A percentile compares a stretch with the other conserved stretches of the same genome.
Conservation (phyloP, 441 rosid genomes). For the Caryocar brasiliense region DNA sequence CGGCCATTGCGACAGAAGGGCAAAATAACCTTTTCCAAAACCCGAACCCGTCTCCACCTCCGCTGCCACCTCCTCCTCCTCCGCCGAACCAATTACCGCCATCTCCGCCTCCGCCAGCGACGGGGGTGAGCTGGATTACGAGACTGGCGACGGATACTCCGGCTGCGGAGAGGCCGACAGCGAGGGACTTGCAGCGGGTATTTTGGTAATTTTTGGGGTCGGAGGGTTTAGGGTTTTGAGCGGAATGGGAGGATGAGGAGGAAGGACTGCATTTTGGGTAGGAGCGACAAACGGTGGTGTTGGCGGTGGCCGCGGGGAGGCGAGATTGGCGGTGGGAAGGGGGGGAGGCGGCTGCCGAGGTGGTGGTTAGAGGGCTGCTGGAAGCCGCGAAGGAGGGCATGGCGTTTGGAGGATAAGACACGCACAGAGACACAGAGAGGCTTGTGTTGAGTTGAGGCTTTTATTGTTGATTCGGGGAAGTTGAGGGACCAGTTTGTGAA, state of each 20-base stretch:
- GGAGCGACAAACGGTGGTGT: constrained; percentile 19
- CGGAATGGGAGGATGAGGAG: constrained; percentile 33
- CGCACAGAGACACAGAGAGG: background rate
- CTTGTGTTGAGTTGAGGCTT: too few relatives aligned
- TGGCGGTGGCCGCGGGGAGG: constrained; percentile 4
- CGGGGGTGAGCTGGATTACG: constrained; percentile 27
- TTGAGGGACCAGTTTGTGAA: too few relatives aligned
- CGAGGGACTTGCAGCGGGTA: constrained; percentile 28
- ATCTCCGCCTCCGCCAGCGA: constrained; percentile 13
- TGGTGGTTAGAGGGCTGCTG: constrained; percentile 23
- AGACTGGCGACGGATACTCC: constrained; percentile 33
- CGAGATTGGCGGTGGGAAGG: constrained; percentile 19
- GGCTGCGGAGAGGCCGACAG: constrained; percentile 37
- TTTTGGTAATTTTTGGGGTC: constrained; percentile 12
- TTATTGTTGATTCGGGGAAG: background rate
- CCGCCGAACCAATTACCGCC: constrained; percentile 31
- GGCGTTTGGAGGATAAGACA: background rate
- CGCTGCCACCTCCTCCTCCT: constrained; percentile 21
- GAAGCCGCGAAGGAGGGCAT: constrained; percentile 39
- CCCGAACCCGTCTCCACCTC: constrained; percentile 24
- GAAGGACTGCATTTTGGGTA: constrained; percentile 33
- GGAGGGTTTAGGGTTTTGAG: constrained; percentile 8
- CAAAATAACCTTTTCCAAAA: constrained; percentile 48
- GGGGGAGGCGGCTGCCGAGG: constrained; percentile 20
- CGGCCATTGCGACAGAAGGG: constrained; percentile 46